These are phyloP conservation scores for Phytopythium oedochilum DNA, from an alignment of 352 stramenopile species.

Conservation along the genomic window DNA sequence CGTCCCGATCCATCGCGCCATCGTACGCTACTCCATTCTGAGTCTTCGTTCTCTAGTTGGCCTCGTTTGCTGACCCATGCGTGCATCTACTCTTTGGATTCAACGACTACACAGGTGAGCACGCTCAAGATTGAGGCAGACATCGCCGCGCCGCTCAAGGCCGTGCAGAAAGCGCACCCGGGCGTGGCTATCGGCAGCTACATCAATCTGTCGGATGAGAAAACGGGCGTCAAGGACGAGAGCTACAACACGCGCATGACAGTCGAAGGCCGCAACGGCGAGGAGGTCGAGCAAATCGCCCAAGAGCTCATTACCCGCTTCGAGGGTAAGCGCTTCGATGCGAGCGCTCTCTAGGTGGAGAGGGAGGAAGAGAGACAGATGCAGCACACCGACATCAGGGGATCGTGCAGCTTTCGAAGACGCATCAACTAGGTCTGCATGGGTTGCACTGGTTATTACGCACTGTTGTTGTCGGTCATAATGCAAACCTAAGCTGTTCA, in stretches of 20 bases:
- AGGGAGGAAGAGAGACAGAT: background rate
- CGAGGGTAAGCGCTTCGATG: conserved; percentile 11
- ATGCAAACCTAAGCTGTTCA: too few relatives aligned
- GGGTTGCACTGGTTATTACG: background rate
- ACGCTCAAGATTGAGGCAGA: conserved; percentile 66
- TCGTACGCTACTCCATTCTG: conserved; percentile 27
- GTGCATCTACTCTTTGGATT: background rate
- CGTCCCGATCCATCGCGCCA: conserved; percentile 68
- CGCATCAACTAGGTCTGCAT: background rate
- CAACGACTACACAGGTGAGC: conserved; percentile 59
- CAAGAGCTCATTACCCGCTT: conserved; percentile 33
- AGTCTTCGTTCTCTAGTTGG: background rate
- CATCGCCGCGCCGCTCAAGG: conserved; percentile 55
- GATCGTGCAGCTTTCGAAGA: too few relatives aligned
- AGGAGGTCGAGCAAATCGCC: conserved; percentile 51
- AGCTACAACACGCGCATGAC: conserved; percentile 70
- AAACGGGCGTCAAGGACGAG: conserved; percentile 43
- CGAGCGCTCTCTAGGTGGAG: background rate
- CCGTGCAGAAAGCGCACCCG: conserved; percentile 59
- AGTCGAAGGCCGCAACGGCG: conserved; percentile 47
- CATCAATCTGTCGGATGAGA: conserved; percentile 68
- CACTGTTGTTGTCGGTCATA: background rate
- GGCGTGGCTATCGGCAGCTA: conserved; percentile 81
- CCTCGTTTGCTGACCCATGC: conserved; percentile 6
- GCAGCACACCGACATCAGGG: too few relatives aligned